A percentile compares a stretch with the other conserved stretches of the same genome.
Conservation (phyloP, 2,329 filamentous ascomycete genomes). For the Tolypocladium tropicale region DNA sequence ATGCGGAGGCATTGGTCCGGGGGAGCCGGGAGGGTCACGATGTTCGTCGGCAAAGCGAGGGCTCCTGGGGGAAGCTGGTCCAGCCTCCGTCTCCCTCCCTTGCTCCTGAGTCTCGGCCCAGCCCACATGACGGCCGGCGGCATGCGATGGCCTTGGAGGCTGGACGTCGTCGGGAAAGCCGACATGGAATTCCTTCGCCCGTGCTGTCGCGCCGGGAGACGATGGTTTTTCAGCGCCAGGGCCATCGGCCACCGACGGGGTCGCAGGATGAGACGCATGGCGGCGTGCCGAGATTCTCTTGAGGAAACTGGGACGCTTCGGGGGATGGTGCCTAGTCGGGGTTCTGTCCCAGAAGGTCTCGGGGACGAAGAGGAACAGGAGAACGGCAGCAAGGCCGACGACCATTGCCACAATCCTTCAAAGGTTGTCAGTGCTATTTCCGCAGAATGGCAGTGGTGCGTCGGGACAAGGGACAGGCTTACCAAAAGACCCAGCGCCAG, state of each 20-base stretch:
- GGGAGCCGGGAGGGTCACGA: background rate
- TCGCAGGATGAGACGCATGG: conserved; percentile 6
- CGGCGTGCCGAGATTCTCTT: conserved; percentile 35
- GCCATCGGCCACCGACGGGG: background rate
- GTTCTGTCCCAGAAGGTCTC: conserved; percentile 94
- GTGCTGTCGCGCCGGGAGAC: conserved; percentile 9
- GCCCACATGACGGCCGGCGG: background rate
- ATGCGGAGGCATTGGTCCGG: background rate
- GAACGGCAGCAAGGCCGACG: conserved; percentile 55
- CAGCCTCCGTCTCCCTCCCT: background rate
- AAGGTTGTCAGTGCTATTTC: conserved; percentile 7
- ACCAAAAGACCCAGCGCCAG: conserved; percentile 92
- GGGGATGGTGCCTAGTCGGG: conserved; percentile 38
- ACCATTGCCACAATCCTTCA: conserved; percentile 71
- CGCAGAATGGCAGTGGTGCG: background rate
- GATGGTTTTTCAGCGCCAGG: conserved; percentile 3
- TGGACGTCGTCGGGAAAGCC: conserved; percentile 15
- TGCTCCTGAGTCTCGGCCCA: background rate
- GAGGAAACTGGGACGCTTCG: conserved; percentile 34
- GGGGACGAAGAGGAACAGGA: conserved; percentile 84
- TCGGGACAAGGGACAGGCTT: conserved; percentile 16
- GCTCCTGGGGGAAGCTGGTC: background rate
- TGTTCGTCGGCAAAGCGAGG: background rate
- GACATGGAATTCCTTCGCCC: conserved; percentile 19
- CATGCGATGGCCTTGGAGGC: background rate